Conservation (phyloP, 148 eudicot species). For the Vaccinium corymbosum region DNA sequence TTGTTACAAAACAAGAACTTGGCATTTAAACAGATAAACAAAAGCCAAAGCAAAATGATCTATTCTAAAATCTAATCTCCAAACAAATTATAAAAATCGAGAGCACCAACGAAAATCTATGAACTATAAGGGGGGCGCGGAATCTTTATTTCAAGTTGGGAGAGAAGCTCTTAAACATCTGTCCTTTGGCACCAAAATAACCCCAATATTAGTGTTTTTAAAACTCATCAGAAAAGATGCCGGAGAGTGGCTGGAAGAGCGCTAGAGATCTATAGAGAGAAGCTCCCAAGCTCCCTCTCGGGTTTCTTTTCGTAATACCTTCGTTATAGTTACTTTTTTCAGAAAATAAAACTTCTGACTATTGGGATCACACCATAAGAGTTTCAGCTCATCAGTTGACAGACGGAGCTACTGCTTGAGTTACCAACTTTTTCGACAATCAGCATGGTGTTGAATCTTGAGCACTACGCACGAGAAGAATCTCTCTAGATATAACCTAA, state of each 20-base stretch:
- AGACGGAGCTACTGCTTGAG: neutral
- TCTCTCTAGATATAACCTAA: neutral
- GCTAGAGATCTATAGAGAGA: too few species aligned
- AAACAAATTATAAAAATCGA: too few species aligned
- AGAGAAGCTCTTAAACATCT: neutral
- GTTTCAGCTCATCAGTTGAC: neutral
- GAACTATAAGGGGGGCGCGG: neutral
- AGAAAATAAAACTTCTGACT: neutral
- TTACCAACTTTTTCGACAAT: neutral
- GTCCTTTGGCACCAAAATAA: neutral
- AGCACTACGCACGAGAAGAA: neutral
- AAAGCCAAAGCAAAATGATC: neutral
- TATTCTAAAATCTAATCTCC: neutral
- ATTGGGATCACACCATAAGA: neutral
- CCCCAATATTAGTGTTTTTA: neutral
- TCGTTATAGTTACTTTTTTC: neutral
- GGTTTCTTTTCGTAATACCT: neutral
- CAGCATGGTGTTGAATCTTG: neutral
- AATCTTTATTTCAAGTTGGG: neutral
- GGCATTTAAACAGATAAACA: neutral
- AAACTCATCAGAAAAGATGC: neutral
- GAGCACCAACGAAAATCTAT: neutral
- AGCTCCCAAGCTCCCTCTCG: neutral
- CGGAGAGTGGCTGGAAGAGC: too few species aligned
- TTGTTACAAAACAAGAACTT: too few species aligned